Percentiles rank a stretch among this genome's conserved stretches.
Conservation (phyloP, 179 eudicot genomes). For the Silene coronaria region DNA sequence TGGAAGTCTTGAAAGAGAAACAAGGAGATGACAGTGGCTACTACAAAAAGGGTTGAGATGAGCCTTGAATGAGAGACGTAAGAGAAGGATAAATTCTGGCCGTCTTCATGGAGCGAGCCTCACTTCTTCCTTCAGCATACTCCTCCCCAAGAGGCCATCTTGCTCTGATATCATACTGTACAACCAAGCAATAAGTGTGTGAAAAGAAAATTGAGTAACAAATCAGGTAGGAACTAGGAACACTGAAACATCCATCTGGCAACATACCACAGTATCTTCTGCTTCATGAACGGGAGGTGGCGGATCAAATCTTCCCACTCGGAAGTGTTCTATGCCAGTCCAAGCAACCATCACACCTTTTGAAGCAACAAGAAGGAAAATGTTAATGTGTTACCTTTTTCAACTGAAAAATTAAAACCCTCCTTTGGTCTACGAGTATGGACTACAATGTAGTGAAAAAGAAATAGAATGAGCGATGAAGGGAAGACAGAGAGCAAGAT, state of each 20-base stretch:
- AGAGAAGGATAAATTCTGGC: constrained; percentile 89
- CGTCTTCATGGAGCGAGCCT: constrained; percentile 74
- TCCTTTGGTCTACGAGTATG: no score
- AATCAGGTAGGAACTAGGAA: neutral
- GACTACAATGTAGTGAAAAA: no score
- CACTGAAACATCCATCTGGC: neutral
- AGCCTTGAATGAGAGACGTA: constrained; percentile 77
- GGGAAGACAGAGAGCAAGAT: neutral
- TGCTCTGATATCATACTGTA: constrained; percentile 77
- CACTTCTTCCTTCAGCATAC: constrained; percentile 76
- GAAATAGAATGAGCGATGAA: no score
- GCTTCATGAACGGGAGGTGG: constrained; percentile 80
- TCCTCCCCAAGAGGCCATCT: constrained; percentile 99
- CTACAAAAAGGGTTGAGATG: constrained; percentile 31
- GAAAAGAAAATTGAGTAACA: neutral
- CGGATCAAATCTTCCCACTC: constrained; percentile 88
- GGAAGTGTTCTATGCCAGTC: constrained; percentile 92
- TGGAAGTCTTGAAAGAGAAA: neutral
- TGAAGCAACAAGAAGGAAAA: constrained; percentile 1
- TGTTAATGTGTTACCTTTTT: neutral
- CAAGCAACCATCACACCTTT: constrained; percentile 97
- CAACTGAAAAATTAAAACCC: no score
- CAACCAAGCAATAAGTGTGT: neutral
- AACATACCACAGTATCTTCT: constrained; percentile 64
- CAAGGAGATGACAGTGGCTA: neutral